Percentiles rank a stretch among this genome's conserved stretches.
Evolutionary conservation across 2,329 filamentous ascomycete genomes (phyloP).

Genomic region (Chaetomiaceae sp.): DNA sequence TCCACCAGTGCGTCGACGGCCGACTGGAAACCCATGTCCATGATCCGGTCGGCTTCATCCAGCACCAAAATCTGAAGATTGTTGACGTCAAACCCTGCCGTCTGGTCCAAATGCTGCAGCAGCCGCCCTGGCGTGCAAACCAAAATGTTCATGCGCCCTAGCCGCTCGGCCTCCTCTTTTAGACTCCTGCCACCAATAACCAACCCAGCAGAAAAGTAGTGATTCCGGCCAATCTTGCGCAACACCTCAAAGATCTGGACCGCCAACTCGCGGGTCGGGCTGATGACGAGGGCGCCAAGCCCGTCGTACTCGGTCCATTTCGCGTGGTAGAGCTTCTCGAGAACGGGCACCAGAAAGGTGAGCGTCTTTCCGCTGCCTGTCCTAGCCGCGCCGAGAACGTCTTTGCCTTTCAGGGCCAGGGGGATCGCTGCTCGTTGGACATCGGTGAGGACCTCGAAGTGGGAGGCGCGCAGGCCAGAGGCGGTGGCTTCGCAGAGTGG

Average conservation of each 20-base stretch:
- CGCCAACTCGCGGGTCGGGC: slow-evolving; percentile 89
- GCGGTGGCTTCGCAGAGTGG: slow-evolving; percentile 79
- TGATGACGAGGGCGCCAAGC: slow-evolving; percentile 85
- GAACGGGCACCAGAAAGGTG: slow-evolving; percentile 83
- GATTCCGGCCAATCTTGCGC: slow-evolving; percentile 81
- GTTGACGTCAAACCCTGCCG: slow-evolving; percentile 80
- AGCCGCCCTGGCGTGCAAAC: slow-evolving; percentile 94
- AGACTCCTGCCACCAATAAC: slow-evolving; percentile 91
- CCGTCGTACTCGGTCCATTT: slow-evolving; percentile 91
- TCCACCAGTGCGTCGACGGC: slow-evolving; percentile 91
- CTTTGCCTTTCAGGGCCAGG: slow-evolving; percentile 74
- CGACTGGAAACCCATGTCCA: slow-evolving; percentile 94
- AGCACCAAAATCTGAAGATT: slow-evolving; percentile 90
- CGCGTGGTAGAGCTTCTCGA: slow-evolving; percentile 85
- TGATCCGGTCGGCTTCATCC: slow-evolving; percentile 92
- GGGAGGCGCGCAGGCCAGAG: slow-evolving; percentile 74
- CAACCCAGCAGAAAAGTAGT: slow-evolving; percentile 86
- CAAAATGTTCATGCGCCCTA: slow-evolving; percentile 92
- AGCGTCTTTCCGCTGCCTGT: slow-evolving; percentile 95
- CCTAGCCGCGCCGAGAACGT: slow-evolving; percentile 92
- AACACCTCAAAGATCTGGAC: slow-evolving; percentile 97
- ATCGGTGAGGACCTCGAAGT: slow-evolving; percentile 87
- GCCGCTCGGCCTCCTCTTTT: slow-evolving; percentile 77
- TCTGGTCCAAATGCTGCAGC: slow-evolving; percentile 93
- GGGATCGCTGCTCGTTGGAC: slow-evolving; percentile 89